Evolutionary conservation across 768 basidiomycete species (phyloP), one percentile per base, ranked within the genome.

Genomic region (Pulveroboletus sp.): DNA sequence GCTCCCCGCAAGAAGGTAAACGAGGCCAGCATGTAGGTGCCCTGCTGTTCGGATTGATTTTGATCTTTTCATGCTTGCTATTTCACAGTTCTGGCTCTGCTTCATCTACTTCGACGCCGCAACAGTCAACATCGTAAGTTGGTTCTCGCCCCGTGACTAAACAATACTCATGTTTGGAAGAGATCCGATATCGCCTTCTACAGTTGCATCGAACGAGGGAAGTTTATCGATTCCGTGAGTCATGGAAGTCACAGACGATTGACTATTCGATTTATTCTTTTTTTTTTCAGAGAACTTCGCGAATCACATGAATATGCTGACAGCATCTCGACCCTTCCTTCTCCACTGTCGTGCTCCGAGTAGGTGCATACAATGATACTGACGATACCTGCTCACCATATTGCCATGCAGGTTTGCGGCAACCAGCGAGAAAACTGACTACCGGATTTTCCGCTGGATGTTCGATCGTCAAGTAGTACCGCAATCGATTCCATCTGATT

Each of bases 401-500:
- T 14, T 10, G 10, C 5, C 17, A 6, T 31, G 33, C 14, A 53
- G 48, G 21, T 53, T 53, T 44, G 51, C 47, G 12, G 51, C 51
- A 13, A 52, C 47, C 0, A 14, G 19, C 1, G 42, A 49, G 37
- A 20, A 40, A 8, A 16, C 38, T 6, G 46, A 51, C 11, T 2
- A 35, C 17, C 14, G 47, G 9, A 17, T 52, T 19, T 52, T 49
- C 42, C 42, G 38, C 3, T 52, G 51, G 51, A 52, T 52, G 51
- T 52, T 52, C 2, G 51, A 52, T 35, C 51, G 51, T 19, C 42
- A 25, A 10, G 47, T 52, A 9, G 32, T 40, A 14, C 52, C 52
- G 8, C 51, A 45, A 29, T 40, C 35, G 2, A 21, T 51, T 8
- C 24, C 48, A 32, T 41, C 34, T 3, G 48, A 50, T 45, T n/a